Conservation (phyloP, 1,139 yeast genomes). For the Zhuliangozyma parablackwelliae region DNA sequence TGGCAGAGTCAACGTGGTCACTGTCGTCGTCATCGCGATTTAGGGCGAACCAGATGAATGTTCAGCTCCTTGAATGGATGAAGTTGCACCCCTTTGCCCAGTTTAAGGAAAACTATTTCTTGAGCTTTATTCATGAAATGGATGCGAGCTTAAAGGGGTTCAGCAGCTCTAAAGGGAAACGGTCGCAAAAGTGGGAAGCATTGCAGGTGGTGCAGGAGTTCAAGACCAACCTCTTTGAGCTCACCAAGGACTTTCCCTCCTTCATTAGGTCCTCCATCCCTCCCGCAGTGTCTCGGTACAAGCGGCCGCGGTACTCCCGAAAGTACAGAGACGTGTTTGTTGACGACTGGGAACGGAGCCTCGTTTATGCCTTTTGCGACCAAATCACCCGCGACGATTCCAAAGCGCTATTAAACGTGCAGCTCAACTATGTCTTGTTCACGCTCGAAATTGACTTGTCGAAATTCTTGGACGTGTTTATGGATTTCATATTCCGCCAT, state of each 20-base stretch:
- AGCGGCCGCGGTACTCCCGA: slow-evolving; percentile 1
- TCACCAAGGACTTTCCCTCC: slow-evolving; percentile 9
- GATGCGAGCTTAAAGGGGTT: slow-evolving; percentile 10
- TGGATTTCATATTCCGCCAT: slow-evolving; percentile 10
- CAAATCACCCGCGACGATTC: slow-evolving; percentile 17
- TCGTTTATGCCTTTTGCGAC: slow-evolving; percentile 18
- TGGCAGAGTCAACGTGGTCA: neutral
- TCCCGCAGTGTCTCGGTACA: neutral
- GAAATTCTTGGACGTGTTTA: slow-evolving; percentile 17
- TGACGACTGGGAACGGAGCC: slow-evolving; percentile 13
- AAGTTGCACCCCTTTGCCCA: slow-evolving; percentile 32
- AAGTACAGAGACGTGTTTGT: slow-evolving; percentile 8
- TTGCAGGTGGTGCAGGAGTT: slow-evolving; percentile 15
- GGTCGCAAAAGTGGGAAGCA: slow-evolving; percentile 14
- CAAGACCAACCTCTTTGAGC: slow-evolving; percentile 12
- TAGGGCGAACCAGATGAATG: slow-evolving; percentile 15
- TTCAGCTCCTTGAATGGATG: slow-evolving; percentile 41
- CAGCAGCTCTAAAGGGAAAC: slow-evolving; percentile 7
- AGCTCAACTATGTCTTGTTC: slow-evolving; percentile 34
- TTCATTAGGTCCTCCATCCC: too few relatives aligned
- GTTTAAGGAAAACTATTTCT: slow-evolving; percentile 24
- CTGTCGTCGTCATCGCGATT: slow-evolving; percentile 12
- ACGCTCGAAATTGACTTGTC: slow-evolving; percentile 26
- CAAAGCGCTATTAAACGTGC: slow-evolving; percentile 25
- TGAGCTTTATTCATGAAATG: slow-evolving; percentile 13